These are phyloP conservation scores for Ophiostoma piceae DNA, from an alignment of 2,329 filamentous ascomycete genomes.

Conservation along the genomic window DNA sequence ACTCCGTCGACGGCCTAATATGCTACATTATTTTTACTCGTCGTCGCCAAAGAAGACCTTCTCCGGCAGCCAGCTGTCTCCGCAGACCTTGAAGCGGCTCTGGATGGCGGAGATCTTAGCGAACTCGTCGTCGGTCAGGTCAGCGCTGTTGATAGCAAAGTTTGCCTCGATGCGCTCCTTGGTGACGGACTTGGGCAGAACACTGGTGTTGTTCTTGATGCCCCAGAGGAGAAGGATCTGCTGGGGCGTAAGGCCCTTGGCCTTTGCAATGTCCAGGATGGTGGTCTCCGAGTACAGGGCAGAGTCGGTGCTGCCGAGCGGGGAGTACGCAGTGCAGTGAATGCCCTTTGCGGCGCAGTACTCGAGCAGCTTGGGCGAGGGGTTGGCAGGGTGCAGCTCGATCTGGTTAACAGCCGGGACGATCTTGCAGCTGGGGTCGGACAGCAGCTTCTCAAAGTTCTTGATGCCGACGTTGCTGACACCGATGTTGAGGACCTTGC, in stretches of 20 bases:
- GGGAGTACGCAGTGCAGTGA: conserved; percentile 69
- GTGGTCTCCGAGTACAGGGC: conserved; percentile 62
- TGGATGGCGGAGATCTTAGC: conserved; percentile 60
- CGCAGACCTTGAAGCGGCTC: conserved; percentile 78
- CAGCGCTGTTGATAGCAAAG: conserved; percentile 62
- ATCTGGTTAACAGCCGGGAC: conserved; percentile 72
- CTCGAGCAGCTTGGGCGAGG: conserved; percentile 70
- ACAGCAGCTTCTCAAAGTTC: conserved; percentile 48
- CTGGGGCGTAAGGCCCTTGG: conserved; percentile 63
- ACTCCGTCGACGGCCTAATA: background rate
- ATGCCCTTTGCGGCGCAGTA: conserved; percentile 70
- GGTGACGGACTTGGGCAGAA: conserved; percentile 81
- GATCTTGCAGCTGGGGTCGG: conserved; percentile 56
- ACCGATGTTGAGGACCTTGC: conserved; percentile 25
- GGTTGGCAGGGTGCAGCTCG: conserved; percentile 75
- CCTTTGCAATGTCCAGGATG: conserved; percentile 57
- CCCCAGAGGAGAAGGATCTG: conserved; percentile 79
- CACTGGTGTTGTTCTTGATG: conserved; percentile 71
- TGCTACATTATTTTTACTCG: conserved; percentile 47
- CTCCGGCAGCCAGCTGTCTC: conserved; percentile 66
- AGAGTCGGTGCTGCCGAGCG: conserved; percentile 65
- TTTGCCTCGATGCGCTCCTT: conserved; percentile 69
- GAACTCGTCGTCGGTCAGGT: conserved; percentile 67
- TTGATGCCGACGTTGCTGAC: conserved; percentile 25
- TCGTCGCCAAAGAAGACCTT: conserved; percentile 82